phyloP scores from a whole-genome alignment of 768 basidiomycete genomes.

The Mycena indigotica region DNA sequence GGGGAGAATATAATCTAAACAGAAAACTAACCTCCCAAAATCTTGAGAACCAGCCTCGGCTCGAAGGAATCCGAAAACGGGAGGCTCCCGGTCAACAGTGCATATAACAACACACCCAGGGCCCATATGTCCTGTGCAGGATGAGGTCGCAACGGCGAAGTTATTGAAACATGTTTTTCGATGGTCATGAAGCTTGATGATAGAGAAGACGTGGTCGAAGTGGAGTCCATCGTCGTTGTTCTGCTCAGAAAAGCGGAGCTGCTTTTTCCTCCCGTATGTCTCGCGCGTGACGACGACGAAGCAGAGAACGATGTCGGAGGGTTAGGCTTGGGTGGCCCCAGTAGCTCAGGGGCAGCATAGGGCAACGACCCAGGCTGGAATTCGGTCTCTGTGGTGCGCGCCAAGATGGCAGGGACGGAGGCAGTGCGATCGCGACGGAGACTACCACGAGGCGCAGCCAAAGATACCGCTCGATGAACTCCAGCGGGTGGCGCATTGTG shows the following conservation, averaged over 20 bases:
- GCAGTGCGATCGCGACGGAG: slow-evolving; percentile 31
- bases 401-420: background rate
- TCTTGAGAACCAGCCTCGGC: slow-evolving; percentile 89
- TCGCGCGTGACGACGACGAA: slow-evolving; percentile 30
- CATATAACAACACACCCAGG: slow-evolving; percentile 85
- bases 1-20: background rate
- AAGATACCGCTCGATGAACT: slow-evolving; percentile 45
- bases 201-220: background rate
- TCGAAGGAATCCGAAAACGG: slow-evolving; percentile 92
- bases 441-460: slow-evolving; percentile 36
- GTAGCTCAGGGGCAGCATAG: slow-evolving; percentile 87
- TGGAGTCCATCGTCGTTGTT: background rate
- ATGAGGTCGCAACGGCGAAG: slow-evolving; percentile 33
- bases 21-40: slow-evolving; percentile 66
- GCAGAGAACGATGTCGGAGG: slow-evolving; percentile 13
- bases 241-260: slow-evolving; percentile 14
- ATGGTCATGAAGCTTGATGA: slow-evolving; percentile 5
- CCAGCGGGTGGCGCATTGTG: slow-evolving; percentile 27
- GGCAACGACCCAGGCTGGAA: slow-evolving; percentile 86
- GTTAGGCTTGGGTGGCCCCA: slow-evolving; percentile 50
- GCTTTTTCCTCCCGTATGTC: slow-evolving; percentile 5
- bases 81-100: slow-evolving; percentile 78
- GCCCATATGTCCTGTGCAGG: slow-evolving; percentile 97
- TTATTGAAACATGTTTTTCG: background rate
- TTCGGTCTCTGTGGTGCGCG: slow-evolving; percentile 36